Base-by-base conservation (phyloP, 176 grass and related monocot species). In the Otatea glauca region DNA sequence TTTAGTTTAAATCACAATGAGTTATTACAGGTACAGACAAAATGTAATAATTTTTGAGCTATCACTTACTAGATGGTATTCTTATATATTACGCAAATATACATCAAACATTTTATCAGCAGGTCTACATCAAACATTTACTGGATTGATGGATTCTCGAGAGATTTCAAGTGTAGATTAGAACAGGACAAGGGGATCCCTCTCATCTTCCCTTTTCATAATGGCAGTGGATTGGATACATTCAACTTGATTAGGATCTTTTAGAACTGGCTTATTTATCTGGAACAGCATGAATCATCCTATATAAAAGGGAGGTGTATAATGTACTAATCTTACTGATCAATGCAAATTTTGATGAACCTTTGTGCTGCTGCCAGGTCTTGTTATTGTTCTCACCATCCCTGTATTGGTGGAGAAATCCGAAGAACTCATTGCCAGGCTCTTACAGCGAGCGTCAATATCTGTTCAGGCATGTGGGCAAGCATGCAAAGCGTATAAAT, bases 341-440 rank as follows among this genome's bases (percentile, higher is more conserved):
- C 32, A 56, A 42, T 50, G 24, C 43, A 86, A 14, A 80, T 18
- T 13, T 23, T 65, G 18, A 53, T 47, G 4, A 56, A 70, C 23
- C 39, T 18, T 51, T 55, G 27, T 41, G 81, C 72, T 61, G 81
- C 65, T 61, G 3, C 5, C 83, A 77, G 86, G 83, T 38, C 68
- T 79, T 61, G 23, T 81, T 48, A 34, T 86, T 54, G 43, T 44
- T 74, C 62, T 92, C 20, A 89, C 90, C 23, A 67, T 84, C 38
- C 90, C 90, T 58, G 80, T 38, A 44, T 60, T 87, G 75, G 58
- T 81, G 66, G 87, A 92, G 76, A 87, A 87, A 78, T 89, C 78
- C 0, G 53, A 87, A 43, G 70, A 72, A 25, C 56, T 53, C 23
- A 63, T 92, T 59, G 68, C 61, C 21, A 29, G 75, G 56, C 84